Evolutionary conservation across 495 filamentous ascomycete genomes (phyloP).

Genomic region (Lindgomyces ingoldianus): DNA sequence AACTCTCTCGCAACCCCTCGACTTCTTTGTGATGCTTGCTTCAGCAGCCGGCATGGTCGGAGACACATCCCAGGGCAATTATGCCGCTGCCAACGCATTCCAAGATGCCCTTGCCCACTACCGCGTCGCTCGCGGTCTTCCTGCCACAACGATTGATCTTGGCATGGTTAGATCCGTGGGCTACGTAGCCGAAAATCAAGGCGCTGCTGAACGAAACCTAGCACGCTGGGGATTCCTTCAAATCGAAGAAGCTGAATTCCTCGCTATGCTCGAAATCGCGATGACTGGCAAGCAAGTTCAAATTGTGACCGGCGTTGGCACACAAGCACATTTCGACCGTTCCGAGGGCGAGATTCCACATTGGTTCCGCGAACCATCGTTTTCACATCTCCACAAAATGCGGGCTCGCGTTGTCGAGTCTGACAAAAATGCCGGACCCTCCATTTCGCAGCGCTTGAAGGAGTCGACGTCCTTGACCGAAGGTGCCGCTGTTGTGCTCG

Average conservation of each 20-base stretch:
- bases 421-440: neutral
- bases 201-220: neutral
- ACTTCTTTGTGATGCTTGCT: constrained; percentile 56
- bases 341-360: neutral
- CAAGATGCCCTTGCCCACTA: constrained; percentile 46
- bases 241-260: neutral
- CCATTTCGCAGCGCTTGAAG: neutral
- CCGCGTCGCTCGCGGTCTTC: constrained; percentile 33
- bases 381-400: neutral
- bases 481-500: neutral
- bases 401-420: neutral
- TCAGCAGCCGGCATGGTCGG: constrained; percentile 50
- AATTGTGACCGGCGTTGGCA: neutral
- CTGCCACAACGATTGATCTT: neutral
- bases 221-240: neutral
- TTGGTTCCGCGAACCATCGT: neutral
- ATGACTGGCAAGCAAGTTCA: neutral
- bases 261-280: neutral
- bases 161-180: neutral
- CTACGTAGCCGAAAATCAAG: neutral
- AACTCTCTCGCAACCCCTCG: constrained; percentile 35
- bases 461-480: neutral
- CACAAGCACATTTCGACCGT: neutral
- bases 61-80: constrained; percentile 50
- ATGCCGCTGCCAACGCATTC: constrained; percentile 44